Evolutionary conservation across 108 stramenopile genomes (phyloP).

Genomic region (Chaetoceros muelleri): DNA sequence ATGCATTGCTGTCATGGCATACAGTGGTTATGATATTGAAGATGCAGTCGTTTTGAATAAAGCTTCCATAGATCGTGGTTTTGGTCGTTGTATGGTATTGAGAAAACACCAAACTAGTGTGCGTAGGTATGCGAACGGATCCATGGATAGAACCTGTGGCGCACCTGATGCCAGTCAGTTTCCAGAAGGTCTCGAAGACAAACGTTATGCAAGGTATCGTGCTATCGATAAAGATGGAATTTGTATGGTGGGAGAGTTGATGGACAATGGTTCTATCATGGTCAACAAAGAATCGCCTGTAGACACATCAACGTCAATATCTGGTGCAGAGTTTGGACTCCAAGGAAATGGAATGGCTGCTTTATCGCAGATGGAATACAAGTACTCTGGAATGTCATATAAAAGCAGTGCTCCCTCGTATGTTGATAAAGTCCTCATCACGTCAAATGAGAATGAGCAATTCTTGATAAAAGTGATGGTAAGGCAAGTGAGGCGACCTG

Average conservation of each 20-base stretch:
- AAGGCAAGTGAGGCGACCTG: conserved; percentile 87
- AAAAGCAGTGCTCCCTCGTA: conserved; percentile 75
- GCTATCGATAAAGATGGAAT: conserved; percentile 92
- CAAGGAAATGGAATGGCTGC: conserved; percentile 30
- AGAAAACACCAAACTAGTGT: conserved; percentile 81
- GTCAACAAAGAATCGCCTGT: conserved; percentile 88
- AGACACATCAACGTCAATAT: conserved; percentile 56
- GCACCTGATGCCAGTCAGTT: conserved; percentile 59
- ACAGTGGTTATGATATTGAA: conserved; percentile 99
- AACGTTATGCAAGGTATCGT: conserved; percentile 64
- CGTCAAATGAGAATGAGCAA: conserved; percentile 91
- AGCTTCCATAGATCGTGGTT: conserved; percentile 95
- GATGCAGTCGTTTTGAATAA: conserved; percentile 98
- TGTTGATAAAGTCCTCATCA: conserved; percentile 95
- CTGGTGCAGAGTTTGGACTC: conserved; percentile 35
- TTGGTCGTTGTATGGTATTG: conserved; percentile 89
- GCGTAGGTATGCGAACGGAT: conserved; percentile 89
- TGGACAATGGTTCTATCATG: conserved; percentile 79
- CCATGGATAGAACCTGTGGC: conserved; percentile 78
- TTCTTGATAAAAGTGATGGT: conserved; percentile 93
- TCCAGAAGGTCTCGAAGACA: conserved; percentile 67
- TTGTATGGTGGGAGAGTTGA: conserved; percentile 76
- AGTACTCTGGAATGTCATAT: conserved; percentile 75
- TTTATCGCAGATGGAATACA: conserved; percentile 48
- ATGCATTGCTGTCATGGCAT: conserved; percentile 96